Evolutionary conservation across 2,329 filamentous ascomycete genomes (phyloP), one percentile per base, ranked within the genome.

Genomic region (Elsinoe arachidis): DNA sequence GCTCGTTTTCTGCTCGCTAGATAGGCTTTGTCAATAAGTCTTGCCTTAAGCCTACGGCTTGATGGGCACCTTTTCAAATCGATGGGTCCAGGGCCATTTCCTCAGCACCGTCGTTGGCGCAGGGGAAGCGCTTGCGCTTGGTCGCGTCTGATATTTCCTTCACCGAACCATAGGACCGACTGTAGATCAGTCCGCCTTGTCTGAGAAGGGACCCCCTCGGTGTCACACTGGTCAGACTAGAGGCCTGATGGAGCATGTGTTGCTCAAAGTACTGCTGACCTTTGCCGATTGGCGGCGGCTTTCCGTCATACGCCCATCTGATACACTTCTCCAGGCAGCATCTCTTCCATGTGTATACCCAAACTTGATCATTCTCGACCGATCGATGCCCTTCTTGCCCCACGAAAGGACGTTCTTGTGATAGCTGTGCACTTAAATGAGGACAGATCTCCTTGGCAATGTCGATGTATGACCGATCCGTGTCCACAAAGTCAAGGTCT

Each of bases 101-200:
- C 23, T 54, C 33, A 4, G 39, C 2, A 39, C 30, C 17, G 51
- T 54, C 51, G n/a, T 54, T 39, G 37, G 51, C 37, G 19, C 39
- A 54, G 30, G 17, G 51, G n/a, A 39, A 30, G 23, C 53, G 33
- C 37, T n/a, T n/a, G n/a, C n/a, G n/a, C n/a, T 55, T 55, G 10
- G 38, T 41, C 6, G 14, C 21, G n/a, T 55, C 38, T 34, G 19
- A 55, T 6, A 55, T 3, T 10, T 55, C 39, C 14, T 55, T 55
- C 26, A 55, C 38, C 3, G 35, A 55, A 4, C 39, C 39, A 17
- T 55, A 44, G 37, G 33, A 43, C 6, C 44, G 38, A 21, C 23
- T 19, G 21, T 55, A 43, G 35, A 33, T 41, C 2, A 55, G 53
- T 17, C 53, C 21, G 19, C 53, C 53, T 23, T 55, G 26, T 3